Evolutionary conservation across 768 basidiomycete genomes (phyloP).

Genomic region (Auricularia sp.): DNA sequence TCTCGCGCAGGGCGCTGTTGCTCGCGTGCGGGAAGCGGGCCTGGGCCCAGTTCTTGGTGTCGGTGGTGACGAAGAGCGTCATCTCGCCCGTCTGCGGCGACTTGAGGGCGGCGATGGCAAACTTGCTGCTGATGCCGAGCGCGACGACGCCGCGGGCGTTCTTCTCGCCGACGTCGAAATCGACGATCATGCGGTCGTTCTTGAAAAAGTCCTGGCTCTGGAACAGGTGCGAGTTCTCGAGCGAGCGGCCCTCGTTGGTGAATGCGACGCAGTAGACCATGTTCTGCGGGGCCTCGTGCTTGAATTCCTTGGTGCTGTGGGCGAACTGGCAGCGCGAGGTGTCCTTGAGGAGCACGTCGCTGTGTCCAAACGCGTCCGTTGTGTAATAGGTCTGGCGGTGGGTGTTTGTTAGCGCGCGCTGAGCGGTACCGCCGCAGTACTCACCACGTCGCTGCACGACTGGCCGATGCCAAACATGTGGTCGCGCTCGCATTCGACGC

Average conservation of each 20-base stretch:
- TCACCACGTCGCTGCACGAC: conserved; percentile 64
- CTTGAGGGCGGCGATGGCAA: conserved; percentile 81
- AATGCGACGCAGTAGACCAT: conserved; percentile 87
- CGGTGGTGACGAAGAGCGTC: conserved; percentile 77
- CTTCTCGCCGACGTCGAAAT: conserved; percentile 72
- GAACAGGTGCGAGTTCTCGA: conserved; percentile 64
- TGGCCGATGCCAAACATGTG: conserved; percentile 36
- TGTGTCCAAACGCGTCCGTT: conserved; percentile 63
- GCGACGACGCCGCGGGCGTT: conserved; percentile 84
- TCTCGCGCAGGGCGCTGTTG: conserved; percentile 68
- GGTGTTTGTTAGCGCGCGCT: background rate
- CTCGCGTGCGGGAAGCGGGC: conserved; percentile 90
- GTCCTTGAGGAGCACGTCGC: conserved; percentile 53
- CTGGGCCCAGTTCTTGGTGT: conserved; percentile 76
- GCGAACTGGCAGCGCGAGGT: conserved; percentile 82
- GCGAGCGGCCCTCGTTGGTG: conserved; percentile 33
- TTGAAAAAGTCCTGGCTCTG: conserved; percentile 80
- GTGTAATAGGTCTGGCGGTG: conserved; percentile 74
- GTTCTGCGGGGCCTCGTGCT: conserved; percentile 59
- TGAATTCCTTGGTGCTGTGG: conserved; percentile 75
- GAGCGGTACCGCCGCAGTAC: conserved; percentile 15
- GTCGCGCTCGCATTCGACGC: conserved; percentile 44
- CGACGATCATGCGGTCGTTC: conserved; percentile 53
- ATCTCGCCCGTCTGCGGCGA: conserved; percentile 54
- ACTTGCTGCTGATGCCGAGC: conserved; percentile 87